Conservation (phyloP, 306 rosid genomes). For the Citrullus mucosospermus region DNA sequence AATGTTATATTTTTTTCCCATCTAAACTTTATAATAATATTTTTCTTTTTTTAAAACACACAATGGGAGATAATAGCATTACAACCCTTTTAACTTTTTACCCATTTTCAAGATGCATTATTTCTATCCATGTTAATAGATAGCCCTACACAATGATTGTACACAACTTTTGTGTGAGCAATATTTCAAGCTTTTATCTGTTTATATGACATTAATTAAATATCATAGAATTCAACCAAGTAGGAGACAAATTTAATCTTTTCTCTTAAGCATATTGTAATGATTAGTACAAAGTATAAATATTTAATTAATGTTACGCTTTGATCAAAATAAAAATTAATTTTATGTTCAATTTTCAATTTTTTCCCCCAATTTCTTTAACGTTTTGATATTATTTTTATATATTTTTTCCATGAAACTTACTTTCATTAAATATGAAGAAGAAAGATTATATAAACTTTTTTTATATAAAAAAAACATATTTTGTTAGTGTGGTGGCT, state of each 20-base stretch:
- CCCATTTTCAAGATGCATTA: not conserved
- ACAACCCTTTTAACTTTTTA: too few species aligned
- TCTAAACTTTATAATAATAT: too few species aligned
- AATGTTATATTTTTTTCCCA: too few species aligned
- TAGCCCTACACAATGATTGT: not conserved
- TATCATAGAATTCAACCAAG: not conserved
- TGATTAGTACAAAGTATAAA: not conserved
- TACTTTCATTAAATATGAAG: not conserved
- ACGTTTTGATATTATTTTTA: not conserved
- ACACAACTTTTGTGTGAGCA: not conserved
- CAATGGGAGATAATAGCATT: too few species aligned
- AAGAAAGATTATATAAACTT: not conserved
- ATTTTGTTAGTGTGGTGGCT: not conserved
- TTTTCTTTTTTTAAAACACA: too few species aligned
- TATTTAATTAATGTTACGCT: not conserved
- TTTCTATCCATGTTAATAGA: not conserved
- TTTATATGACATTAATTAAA: too few species aligned
- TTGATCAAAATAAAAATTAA: too few species aligned
- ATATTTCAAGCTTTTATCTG: not conserved
- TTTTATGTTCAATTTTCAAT: not conserved
- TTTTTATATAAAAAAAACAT: too few species aligned
- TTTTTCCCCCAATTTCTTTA: not conserved
- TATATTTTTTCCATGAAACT: not conserved
- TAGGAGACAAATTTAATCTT: not conserved
- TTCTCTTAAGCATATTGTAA: not conserved